phyloP scores from a whole-genome alignment of 768 basidiomycete genomes.

The Nevesoporus exiguus region DNA sequence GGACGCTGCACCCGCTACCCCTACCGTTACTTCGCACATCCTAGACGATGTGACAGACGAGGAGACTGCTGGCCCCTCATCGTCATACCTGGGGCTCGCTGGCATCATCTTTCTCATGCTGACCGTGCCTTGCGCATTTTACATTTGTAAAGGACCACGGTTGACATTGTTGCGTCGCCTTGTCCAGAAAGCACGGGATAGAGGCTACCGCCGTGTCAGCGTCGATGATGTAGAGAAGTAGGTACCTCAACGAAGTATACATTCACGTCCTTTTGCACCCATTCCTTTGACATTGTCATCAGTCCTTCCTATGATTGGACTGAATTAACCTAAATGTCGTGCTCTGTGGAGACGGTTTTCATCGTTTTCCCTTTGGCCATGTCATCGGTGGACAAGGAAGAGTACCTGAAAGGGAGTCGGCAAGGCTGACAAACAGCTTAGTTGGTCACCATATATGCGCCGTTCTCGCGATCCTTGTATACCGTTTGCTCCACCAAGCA shows the following conservation, averaged over 20 bases:
- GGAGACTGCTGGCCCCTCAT: background rate
- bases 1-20: background rate
- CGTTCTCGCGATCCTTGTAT: too few relatives aligned
- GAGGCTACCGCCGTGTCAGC: constrained; percentile 44
- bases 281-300: background rate
- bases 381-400: too few relatives aligned
- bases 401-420: too few relatives aligned
- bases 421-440: too few relatives aligned
- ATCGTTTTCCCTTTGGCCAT: too few relatives aligned
- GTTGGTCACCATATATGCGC: too few relatives aligned
- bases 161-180: constrained; percentile 35
- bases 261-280: background rate
- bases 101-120: constrained; percentile 38
- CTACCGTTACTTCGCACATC: background rate
- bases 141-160: constrained; percentile 45
- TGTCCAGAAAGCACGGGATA: constrained; percentile 34
- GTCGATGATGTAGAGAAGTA: constrained; percentile 52
- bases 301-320: background rate
- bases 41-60: constrained; percentile 2
- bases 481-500: background rate
- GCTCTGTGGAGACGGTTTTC: background rate
- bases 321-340: background rate
- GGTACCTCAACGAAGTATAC: background rate
- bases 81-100: constrained; percentile 18
- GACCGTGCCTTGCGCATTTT: constrained; percentile 41